Percentiles rank a stretch among this genome's conserved stretches.
Evolutionary conservation across 768 basidiomycete species (phyloP).

Genomic region (Naganishia vishniacii): DNA sequence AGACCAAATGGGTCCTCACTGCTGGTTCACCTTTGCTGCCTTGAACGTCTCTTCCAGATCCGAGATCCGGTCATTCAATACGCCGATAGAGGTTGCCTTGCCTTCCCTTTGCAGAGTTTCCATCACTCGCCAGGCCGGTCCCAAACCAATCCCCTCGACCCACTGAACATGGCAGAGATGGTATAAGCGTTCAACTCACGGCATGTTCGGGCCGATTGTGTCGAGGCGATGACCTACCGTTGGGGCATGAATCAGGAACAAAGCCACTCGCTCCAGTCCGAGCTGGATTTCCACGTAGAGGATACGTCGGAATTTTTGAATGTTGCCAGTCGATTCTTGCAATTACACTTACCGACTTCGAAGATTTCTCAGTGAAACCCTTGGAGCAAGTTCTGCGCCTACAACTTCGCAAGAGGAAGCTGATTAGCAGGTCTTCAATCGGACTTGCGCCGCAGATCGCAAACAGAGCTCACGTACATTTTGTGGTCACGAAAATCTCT

Average conservation of each 20-base stretch:
- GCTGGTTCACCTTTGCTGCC: constrained; percentile 34
- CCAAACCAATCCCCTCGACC: constrained; percentile 45
- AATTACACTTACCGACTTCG: constrained; percentile 34
- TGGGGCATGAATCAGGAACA: constrained; percentile 59
- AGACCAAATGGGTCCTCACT: neutral
- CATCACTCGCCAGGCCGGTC: constrained; percentile 59
- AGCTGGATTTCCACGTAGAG: constrained; percentile 22
- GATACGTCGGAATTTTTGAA: no score
- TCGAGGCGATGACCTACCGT: constrained; percentile 35
- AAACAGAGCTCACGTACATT: constrained; percentile 28
- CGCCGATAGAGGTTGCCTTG: constrained; percentile 49
- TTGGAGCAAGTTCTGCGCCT: no score
- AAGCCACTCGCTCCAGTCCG: constrained; percentile 52
- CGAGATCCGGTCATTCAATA: constrained; percentile 48
- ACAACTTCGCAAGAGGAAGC: neutral
- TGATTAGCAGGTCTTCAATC: neutral
- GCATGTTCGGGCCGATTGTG: neutral
- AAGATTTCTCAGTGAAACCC: no score
- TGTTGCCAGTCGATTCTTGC: no score
- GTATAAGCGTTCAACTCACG: no score
- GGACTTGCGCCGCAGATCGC: neutral
- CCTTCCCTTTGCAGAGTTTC: constrained; percentile 55
- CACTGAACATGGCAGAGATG: neutral
- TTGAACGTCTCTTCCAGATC: constrained; percentile 46
- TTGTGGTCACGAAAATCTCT: constrained; percentile 56